phyloP scores from a whole-genome alignment of 345 rosid genomes.

The Populus euphratica region DNA sequence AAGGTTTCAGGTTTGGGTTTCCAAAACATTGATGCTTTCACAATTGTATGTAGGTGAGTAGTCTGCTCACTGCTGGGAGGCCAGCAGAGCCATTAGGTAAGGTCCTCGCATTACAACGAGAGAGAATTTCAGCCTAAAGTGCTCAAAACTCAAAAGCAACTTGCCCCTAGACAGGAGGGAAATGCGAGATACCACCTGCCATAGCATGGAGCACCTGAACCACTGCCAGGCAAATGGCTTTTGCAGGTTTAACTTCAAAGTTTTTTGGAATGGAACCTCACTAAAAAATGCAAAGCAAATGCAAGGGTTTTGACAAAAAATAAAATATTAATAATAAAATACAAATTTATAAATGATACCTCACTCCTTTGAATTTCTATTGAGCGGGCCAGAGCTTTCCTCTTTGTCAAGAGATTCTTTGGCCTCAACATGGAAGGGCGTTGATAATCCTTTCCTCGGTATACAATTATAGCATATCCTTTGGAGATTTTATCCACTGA shows the following conservation, averaged over 20 bases:
- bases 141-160: background rate
- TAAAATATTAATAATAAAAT: background rate
- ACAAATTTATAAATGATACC: constrained; percentile 37
- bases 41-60: no score
- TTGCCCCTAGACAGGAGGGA: background rate
- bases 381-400: constrained; percentile 97
- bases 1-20: no score
- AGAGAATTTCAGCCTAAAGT: no score
- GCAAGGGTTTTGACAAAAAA: constrained; percentile 1
- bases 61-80: no score
- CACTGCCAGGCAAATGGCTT: background rate
- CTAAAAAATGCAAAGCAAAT: background rate
- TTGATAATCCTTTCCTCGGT: constrained; percentile 77
- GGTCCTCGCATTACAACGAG: no score
- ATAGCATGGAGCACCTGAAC: background rate
- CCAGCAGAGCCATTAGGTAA: no score
- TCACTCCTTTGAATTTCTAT: constrained; percentile 87
- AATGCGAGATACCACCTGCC: background rate
- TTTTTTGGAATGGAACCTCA: background rate
- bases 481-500: constrained; percentile 87
- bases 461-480: constrained; percentile 83
- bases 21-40: no score
- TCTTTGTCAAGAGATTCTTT: constrained; percentile 80
- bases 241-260: background rate
- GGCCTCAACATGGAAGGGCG: constrained; percentile 83